Evolutionary conservation across 257 asterid genomes (phyloP).

Genomic region (Solanum lycopersicoides): DNA sequence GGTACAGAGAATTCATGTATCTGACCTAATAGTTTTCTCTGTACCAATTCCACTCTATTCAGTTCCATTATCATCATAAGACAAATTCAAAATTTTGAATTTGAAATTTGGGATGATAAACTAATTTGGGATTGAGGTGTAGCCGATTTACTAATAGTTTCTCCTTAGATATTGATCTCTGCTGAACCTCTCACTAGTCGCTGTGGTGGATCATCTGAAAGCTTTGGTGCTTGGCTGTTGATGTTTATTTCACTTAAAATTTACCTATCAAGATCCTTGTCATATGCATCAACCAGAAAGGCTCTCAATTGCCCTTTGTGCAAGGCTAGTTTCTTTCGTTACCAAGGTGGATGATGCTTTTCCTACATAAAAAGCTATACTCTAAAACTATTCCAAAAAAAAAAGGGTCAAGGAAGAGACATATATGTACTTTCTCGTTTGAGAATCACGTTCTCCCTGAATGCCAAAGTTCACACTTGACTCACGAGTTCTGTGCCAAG

Average conservation of each 20-base stretch:
- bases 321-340: slow-evolving; percentile 53
- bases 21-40: background rate
- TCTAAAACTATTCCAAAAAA: slow-evolving; percentile 48
- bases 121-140: background rate
- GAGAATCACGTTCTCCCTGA: slow-evolving; percentile 4
- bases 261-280: background rate
- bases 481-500: background rate
- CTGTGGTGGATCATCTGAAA: background rate
- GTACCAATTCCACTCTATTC: no score
- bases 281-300: slow-evolving; percentile 34
- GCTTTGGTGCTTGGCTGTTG: background rate
- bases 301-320: slow-evolving; percentile 66
- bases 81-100: no score
- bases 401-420: background rate
- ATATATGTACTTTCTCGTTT: slow-evolving; percentile 42
- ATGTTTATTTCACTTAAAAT: background rate
- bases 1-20: background rate
- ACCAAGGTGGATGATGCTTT: slow-evolving; percentile 56
- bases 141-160: background rate
- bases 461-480: background rate
- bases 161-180: no score
- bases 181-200: background rate
- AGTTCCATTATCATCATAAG: no score
- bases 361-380: slow-evolving; percentile 66
- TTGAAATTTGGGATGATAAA: no score